Base-by-base conservation (phyloP, 768 basidiomycete species). In the Suillus decipiens region DNA sequence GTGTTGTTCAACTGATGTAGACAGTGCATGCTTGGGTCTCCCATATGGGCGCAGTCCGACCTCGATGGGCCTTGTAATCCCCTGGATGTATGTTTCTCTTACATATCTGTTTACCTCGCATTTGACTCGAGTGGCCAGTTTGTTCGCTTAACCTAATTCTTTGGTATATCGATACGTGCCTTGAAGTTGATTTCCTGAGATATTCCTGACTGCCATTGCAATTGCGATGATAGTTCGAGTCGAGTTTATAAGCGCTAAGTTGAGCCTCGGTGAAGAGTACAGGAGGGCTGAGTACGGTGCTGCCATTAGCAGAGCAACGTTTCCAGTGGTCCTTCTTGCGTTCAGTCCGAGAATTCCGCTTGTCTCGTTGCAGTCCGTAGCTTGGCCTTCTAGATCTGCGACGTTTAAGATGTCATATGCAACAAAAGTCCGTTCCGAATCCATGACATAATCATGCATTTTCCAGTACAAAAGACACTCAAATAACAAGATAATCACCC, bases 401-500 rank as follows among this genome's bases (percentile, higher is more conserved):
- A 48, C 15, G 24, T n/a, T n/a, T 51, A 50, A 17, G 14, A 50
- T 50, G 28, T 50, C 28, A 3, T 2, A 51, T 33, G 31, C 50
- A 51, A 9, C 4, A 53, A 19, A 19, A 10, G 17, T 31, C 17
- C 4, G 15, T 28, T 28, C 28, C 1, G 48, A 28, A 51, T 17
- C 10, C 51, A 34, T 33, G 33, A 12, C 3, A 19, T 53, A 19
- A n/a, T n/a, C 11, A n/a, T 34, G 51, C 11, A 34, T 37, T 59
- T 19, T 9, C 39, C 15, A 6, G 39, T 39, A 57, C 17, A 31
- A 24, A 28, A 58, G 22, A 19, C 55, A n/a, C 48, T 75, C 65
- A 76, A 62, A 87, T 79, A 60, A 89, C 86, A 56, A 81, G 71
- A 69, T 88, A 89, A 68, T 84, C 81, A 41, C 88, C 88, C 6